phyloP scores from a whole-genome alignment of 2,329 filamentous ascomycete species.

The Mariannaea sp. region DNA sequence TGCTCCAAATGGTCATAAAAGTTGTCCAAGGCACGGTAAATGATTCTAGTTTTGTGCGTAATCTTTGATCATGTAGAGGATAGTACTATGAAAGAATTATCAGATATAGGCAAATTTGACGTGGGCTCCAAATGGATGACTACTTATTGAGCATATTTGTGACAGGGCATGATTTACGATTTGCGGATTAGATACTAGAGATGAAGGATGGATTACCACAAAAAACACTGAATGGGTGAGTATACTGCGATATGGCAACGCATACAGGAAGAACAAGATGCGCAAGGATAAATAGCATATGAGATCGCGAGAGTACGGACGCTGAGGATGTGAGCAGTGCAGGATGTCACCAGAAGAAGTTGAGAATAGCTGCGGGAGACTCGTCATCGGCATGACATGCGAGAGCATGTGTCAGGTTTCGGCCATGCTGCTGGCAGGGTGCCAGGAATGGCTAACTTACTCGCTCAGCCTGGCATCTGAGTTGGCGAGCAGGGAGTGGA shows the following conservation, averaged over 20 bases:
- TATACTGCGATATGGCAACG: background rate
- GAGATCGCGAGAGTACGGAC: background rate
- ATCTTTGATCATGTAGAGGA: background rate
- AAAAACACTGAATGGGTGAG: background rate
- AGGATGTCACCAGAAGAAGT: conserved; percentile 6
- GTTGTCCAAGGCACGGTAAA: background rate
- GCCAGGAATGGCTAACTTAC: conserved; percentile 15
- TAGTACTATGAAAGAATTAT: background rate
- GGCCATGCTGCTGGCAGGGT: conserved; percentile 5
- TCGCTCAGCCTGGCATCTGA: conserved; percentile 11
- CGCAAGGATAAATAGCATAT: background rate
- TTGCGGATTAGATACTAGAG: too few relatives aligned
- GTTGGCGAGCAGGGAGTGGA: background rate
- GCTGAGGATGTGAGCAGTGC: conserved; percentile 1
- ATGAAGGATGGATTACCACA: background rate
- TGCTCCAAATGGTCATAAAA: background rate
- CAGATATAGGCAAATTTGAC: background rate
- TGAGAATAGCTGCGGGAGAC: conserved; percentile 1
- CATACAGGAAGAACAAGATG: background rate
- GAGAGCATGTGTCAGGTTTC: conserved; percentile 17
- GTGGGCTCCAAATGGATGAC: background rate
- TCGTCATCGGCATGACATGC: conserved; percentile 18
- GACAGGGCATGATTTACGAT: background rate
- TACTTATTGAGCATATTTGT: background rate
- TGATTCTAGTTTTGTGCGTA: background rate